A percentile compares a stretch with the other conserved stretches of the same genome.
Conservation (phyloP, 805 yeast species). For the Barnettozyma salicaria region DNA sequence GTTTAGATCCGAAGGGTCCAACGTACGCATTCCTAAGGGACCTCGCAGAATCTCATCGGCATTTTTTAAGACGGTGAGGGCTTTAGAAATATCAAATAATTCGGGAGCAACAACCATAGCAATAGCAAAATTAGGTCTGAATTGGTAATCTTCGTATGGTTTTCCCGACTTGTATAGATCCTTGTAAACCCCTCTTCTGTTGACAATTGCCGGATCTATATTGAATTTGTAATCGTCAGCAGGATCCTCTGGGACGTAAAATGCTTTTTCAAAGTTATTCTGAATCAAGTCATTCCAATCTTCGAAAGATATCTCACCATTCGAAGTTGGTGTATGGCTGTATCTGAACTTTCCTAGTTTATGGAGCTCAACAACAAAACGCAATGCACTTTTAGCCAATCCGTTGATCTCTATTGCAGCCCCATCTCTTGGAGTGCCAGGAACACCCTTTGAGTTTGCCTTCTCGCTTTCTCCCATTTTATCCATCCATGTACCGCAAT, state of each 20-base stretch:
- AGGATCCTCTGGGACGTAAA: constrained; percentile 65
- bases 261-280: constrained; percentile 72
- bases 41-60: constrained; percentile 80
- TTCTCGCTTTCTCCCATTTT: constrained; percentile 92
- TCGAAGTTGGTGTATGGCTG: constrained; percentile 47
- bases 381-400: constrained; percentile 70
- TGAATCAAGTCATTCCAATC: constrained; percentile 72
- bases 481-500: constrained; percentile 99
- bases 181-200: constrained; percentile 91
- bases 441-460: constrained; percentile 85
- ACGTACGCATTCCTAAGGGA: constrained; percentile 84
- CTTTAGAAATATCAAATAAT: constrained; percentile 58
- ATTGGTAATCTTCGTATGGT: constrained; percentile 88
- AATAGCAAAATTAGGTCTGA: constrained; percentile 87
- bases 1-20: constrained; percentile 89
- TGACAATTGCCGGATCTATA: constrained; percentile 58
- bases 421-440: constrained; percentile 98
- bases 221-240: constrained; percentile 55
- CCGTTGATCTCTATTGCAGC: constrained; percentile 94
- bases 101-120: constrained; percentile 97
- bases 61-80: constrained; percentile 53
- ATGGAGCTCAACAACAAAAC: constrained; percentile 67
- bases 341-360: constrained; percentile 50
- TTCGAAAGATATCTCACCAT: constrained; percentile 52
- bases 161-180: constrained; percentile 79